Evolutionary conservation across 495 filamentous ascomycete genomes (phyloP).

Genomic region (Podospora anserina): DNA sequence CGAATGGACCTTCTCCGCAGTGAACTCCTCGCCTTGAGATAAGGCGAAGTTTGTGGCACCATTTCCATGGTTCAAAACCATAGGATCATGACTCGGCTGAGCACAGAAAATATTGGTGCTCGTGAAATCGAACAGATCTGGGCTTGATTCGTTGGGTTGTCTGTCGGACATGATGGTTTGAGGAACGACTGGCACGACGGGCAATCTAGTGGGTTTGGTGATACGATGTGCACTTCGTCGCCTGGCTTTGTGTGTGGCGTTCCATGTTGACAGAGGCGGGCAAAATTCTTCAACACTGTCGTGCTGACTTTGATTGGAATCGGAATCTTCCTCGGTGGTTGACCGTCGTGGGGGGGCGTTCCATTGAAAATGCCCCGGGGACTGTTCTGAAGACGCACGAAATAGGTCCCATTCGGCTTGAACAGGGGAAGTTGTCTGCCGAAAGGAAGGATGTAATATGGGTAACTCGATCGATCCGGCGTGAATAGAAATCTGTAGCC

Average conservation of each 20-base stretch:
- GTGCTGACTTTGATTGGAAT: slow-evolving; percentile 23
- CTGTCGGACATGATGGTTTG: background rate
- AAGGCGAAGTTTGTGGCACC: slow-evolving; percentile 7
- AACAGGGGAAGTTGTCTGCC: slow-evolving; percentile 2
- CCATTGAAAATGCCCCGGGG: slow-evolving; percentile 17
- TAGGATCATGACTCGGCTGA: slow-evolving; percentile 7
- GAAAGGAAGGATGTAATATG: slow-evolving; percentile 8
- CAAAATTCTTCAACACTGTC: slow-evolving; percentile 22
- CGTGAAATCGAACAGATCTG: slow-evolving; percentile 14
- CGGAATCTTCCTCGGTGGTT: slow-evolving; percentile 29
- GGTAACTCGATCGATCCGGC: background rate
- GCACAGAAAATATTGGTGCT: slow-evolving; percentile 7
- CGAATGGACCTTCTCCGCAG: slow-evolving; percentile 21
- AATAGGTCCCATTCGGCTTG: slow-evolving; percentile 23
- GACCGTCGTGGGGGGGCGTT: slow-evolving; percentile 1
- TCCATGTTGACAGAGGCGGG: slow-evolving; percentile 9
- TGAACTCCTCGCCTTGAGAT: slow-evolving; percentile 14
- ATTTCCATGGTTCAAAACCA: background rate
- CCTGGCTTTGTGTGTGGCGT: slow-evolving; percentile 7
- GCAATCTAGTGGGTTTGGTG: slow-evolving; percentile 11
- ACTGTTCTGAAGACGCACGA: slow-evolving; percentile 5
- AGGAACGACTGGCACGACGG: background rate
- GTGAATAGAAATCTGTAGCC: background rate
- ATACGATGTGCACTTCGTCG: slow-evolving; percentile 19
- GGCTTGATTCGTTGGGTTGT: slow-evolving; percentile 5